Conservation (phyloP, 257 asterid species). For the Eustoma russellianum region DNA sequence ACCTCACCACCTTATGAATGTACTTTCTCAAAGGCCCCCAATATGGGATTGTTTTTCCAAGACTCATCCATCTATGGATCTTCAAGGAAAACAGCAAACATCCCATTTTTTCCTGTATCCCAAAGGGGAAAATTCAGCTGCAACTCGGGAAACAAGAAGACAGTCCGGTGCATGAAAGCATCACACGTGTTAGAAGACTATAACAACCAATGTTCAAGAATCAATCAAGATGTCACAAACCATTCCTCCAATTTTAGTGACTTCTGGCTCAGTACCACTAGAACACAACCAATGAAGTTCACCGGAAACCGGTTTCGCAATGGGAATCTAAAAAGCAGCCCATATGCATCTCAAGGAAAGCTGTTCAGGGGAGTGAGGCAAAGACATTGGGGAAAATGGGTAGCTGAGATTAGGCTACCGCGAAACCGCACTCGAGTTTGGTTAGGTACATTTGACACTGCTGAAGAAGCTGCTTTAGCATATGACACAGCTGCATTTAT, state of each 20-base stretch:
- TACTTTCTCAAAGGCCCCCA: constrained; percentile 21
- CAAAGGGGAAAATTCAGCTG: constrained; percentile 23
- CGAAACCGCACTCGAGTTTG: constrained; percentile 47
- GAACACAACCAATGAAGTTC: constrained; percentile 55
- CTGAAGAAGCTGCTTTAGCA: constrained; percentile 54
- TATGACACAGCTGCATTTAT: constrained; percentile 54
- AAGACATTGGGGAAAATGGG: constrained; percentile 69
- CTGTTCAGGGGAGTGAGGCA: constrained; percentile 58
- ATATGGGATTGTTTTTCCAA: constrained; percentile 37
- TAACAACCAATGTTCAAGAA: constrained; percentile 23
- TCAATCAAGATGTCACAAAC: constrained; percentile 17
- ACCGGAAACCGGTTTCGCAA: constrained; percentile 13
- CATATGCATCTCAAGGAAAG: constrained; percentile 24
- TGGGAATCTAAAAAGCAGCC: constrained; percentile 8
- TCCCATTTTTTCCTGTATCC: constrained; percentile 28
- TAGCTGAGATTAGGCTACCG: constrained; percentile 49
- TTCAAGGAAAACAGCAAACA: constrained; percentile 13
- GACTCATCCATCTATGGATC: constrained; percentile 28
- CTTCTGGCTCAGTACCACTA: constrained; percentile 52
- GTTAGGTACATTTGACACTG: constrained; percentile 57
- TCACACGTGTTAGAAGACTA: too few species aligned
- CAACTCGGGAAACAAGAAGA: not conserved
- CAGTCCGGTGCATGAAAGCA: too few species aligned
- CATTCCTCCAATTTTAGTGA: constrained; percentile 36
- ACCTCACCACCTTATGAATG: constrained; percentile 13